Conservation (phyloP, 306 rosid genomes). For the Spatholobus suberectus region DNA sequence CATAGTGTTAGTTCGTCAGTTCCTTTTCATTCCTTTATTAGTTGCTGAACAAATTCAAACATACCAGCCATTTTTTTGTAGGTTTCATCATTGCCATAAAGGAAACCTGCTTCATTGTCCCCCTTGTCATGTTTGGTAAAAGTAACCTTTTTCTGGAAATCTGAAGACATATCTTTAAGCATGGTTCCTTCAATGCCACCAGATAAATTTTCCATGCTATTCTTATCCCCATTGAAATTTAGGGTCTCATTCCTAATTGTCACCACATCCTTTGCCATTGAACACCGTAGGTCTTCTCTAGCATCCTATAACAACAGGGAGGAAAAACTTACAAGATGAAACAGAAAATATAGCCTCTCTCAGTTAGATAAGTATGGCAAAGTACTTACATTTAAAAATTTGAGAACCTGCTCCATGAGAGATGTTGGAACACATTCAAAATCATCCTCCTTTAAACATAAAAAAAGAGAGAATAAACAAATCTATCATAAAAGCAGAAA, state of each 20-base stretch:
- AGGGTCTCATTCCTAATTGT: constrained; percentile 84
- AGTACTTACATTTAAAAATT: constrained; percentile 80
- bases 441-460: constrained; percentile 66
- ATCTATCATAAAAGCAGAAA: constrained; percentile 25
- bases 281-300: constrained; percentile 83
- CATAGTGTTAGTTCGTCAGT: neutral
- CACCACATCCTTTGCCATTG: constrained; percentile 86
- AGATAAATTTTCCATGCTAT: constrained; percentile 36
- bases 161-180: constrained; percentile 61
- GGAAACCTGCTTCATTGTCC: constrained; percentile 43
- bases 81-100: constrained; percentile 61
- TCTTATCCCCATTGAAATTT: constrained; percentile 55
- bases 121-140: constrained; percentile 68
- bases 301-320: constrained; percentile 58
- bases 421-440: constrained; percentile 93
- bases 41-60: constrained; percentile 33
- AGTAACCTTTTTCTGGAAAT: constrained; percentile 94
- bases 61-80: constrained; percentile 69
- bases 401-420: constrained; percentile 84
- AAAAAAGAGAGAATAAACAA: constrained; percentile 40
- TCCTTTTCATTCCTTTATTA: neutral
- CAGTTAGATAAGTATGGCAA: constrained; percentile 22
- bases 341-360: constrained; percentile 24
- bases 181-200: constrained; percentile 50
- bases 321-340: constrained; percentile 34